Evolutionary conservation across 768 basidiomycete species (phyloP), one percentile per base, ranked within the genome.

Genomic region (Goffeauzyma gilvescens): DNA sequence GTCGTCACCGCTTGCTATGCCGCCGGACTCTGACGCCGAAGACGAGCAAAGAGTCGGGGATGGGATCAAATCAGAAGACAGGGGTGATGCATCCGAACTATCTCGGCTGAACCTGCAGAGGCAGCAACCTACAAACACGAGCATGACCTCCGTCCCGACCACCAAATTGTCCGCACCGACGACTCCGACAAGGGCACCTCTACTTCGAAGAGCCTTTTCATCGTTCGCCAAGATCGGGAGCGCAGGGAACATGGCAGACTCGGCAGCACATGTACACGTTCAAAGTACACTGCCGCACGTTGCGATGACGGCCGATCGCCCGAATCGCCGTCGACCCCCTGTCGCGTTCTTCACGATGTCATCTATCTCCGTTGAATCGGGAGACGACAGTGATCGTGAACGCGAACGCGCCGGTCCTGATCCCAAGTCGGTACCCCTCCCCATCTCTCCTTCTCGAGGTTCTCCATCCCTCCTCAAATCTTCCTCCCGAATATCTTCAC

Each of bases 201-300:
- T 42, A 20, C 21, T 42, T 8, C 31, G 41, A 13, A 30, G 41
- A 13, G 41, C 41, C 17, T 14, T 42, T 21, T 42, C 41, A 14
- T 28, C 27, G n/a, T 33, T 42, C 41, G 23, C 18, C 25, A 14
- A 25, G n/a, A 23, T 8, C 13, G 8, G 13, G 10, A 35, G 10
- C 33, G 17, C 7, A 8, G 8, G 10, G 13, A 8, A 35, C 17
- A 20, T 32, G 13, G 17, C 31, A 32, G 14, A 38, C 14, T 6
- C 37, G 22, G 20, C 22, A 26, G 6, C 21, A 24, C 14, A 18
- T 18, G 17, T 24, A 25, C 22, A 38, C 22, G 37, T 24, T 20
- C 4, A 24, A 21, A 18, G 26, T 30, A 18, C 30, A 18, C 9
- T 27, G 26, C 31, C 26, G 14, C 9, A 24, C n/a, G 22, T 6